Evolutionary conservation across 1,139 yeast species (phyloP), one percentile per base, ranked within the genome.

Genomic region (Hanseniaspora gamundiae): DNA sequence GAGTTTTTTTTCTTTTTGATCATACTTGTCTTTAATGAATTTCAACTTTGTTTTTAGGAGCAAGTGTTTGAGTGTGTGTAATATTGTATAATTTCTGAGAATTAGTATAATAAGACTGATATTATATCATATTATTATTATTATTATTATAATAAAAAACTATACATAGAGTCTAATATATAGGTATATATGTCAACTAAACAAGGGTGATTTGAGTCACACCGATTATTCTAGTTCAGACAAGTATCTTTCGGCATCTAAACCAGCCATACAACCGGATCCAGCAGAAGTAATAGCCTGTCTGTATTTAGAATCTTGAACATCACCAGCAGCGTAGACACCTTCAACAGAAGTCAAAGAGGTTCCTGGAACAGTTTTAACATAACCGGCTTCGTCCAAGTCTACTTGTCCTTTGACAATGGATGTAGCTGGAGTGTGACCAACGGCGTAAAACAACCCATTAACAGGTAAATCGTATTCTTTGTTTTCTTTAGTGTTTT

Each of bases 261-360:
- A 74, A 50, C 94, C 99, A 56, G 99, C 99, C 96, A 88, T 91
- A 74, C 98, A 91, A 51, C 99, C 99, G 52, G 95, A 76, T 61
- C 98, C 99, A 28, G 98, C 98, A 61, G 96, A 87, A 42, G 99
- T 91, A 62, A 91, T 86, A 48, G 99, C 99, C 71, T 91, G 99
- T 79, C 98, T 84, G 68, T 88, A 91, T 62, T 76, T 77, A 67
- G 86, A 82, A 66, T 91, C 99, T 68, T 91, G 98, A 44, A 91
- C 98, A 64, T 91, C 99, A 69, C 99, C 98, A 49, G 98, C 98
- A 49, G 99, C 99, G 57, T 81, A 91, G 50, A 91, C 84, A 63
- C 96, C 97, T 59, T 76, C 77, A 50, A 88, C 75, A n/a, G 93
- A 79, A 42, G 98, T 93, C 56, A 70, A 66, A 27, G 97, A 70